Evolutionary conservation across 2,329 filamentous ascomycete species (phyloP), one percentile per base, ranked within the genome.

Genomic region (Colletotrichum acutatum): DNA sequence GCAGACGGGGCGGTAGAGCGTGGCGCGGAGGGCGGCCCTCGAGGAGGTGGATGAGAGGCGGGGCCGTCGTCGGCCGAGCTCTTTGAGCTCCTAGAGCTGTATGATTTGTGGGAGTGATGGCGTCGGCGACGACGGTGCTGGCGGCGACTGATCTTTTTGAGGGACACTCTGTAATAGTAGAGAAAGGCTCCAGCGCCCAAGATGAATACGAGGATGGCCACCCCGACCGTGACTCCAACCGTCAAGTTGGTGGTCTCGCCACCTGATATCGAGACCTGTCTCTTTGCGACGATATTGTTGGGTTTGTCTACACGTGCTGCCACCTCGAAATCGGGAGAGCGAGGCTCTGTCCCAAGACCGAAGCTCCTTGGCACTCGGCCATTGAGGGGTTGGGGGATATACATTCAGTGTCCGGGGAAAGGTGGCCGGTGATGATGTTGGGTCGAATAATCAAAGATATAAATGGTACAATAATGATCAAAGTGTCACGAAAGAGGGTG

Each of bases 181-280:
- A 85, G 74, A 72, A 87, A 86, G 49, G 79, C 79, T 52, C 77
- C 67, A 22, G 82, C 72, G 24, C 77, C 82, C 19, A 80, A 76
- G 68, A 87, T 66, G 68, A 86, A 86, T 24, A 81, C 76, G 30
- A 80, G 80, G 24, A 86, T 77, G 4, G 83, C 77, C 53, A 87
- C 77, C 70, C 82, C 85, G 57, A 87, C 81, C 4, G 84, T 80
- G 71, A 85, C 78, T 66, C 84, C 85, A 67, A 86, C 86, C 42
- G 82, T 84, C 65, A 81, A 79, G 75, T 86, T 84, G 42, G 80
- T 81, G 52, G 83, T 80, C 19, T 81, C 58, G 9, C 62, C 62
- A 12, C 71, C 71, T 24, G 71, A 54, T 32, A 71, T 74, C 4
- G 61, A 66, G 57, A 74, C 57, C 49, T 74, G 71, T 42, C 71